Percentiles rank a stretch among this genome's conserved stretches.
These are phyloP conservation scores for Ophiostoma tasmaniense DNA, from an alignment of 2,329 filamentous ascomycete species.

Conservation along the genomic window DNA sequence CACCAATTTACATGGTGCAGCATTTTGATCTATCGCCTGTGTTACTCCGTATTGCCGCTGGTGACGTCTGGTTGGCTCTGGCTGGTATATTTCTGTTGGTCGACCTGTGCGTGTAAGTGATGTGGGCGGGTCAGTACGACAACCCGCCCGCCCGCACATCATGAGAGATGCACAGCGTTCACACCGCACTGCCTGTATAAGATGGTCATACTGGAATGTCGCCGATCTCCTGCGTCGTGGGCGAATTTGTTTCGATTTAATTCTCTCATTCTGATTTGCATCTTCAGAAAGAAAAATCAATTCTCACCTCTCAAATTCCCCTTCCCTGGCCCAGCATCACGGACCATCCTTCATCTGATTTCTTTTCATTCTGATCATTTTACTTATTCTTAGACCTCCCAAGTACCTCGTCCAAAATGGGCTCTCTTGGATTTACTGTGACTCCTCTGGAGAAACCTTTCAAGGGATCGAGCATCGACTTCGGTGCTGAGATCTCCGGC, in stretches of 20 bases:
- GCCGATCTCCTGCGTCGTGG: neutral
- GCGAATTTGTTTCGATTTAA: neutral
- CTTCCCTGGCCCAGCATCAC: neutral
- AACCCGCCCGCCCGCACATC: neutral
- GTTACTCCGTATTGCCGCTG: neutral
- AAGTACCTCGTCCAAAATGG: conserved; percentile 11
- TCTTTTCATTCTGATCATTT: neutral
- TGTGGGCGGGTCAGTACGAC: neutral
- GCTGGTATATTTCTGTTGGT: neutral
- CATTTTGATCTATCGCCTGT: neutral
- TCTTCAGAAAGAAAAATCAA: neutral
- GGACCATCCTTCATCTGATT: neutral
- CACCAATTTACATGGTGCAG: neutral
- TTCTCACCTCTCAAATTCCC: neutral
- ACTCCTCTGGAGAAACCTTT: conserved; percentile 15
- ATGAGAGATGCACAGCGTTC: neutral
- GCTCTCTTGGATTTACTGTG: conserved; percentile 14
- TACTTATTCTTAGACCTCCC: neutral
- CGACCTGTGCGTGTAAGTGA: neutral
- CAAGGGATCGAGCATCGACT: conserved; percentile 34
- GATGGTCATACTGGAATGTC: neutral
- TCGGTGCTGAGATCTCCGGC: conserved; percentile 51
- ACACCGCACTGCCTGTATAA: neutral
- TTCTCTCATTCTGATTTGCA: neutral
- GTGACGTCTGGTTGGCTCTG: neutral